Conservation (phyloP, 2,329 filamentous ascomycete species). For the Xylaria sp. region DNA sequence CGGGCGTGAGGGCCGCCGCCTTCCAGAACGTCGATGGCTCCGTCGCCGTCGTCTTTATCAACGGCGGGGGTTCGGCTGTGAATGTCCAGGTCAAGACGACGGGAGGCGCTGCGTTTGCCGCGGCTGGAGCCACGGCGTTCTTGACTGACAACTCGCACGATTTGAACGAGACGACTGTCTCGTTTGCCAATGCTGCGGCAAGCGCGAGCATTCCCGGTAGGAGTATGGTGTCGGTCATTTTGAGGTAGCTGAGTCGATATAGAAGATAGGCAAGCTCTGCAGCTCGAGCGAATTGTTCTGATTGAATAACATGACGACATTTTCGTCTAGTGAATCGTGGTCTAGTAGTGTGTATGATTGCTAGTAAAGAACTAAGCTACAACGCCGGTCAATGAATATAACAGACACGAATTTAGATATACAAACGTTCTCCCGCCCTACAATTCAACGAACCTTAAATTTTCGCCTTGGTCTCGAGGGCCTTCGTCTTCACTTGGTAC, state of each 20-base stretch:
- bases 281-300: not conserved
- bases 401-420: not conserved
- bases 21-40: constrained; percentile 41
- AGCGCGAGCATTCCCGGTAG: constrained; percentile 26
- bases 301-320: not conserved
- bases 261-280: not conserved
- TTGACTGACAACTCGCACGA: constrained; percentile 42
- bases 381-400: not conserved
- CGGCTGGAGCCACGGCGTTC: constrained; percentile 29
- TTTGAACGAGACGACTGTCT: constrained; percentile 32
- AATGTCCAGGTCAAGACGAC: constrained; percentile 28
- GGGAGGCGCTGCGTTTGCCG: constrained; percentile 30
- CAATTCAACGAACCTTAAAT: constrained; percentile 25
- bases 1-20: constrained; percentile 27
- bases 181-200: constrained; percentile 22
- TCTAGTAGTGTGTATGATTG: not conserved
- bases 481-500: constrained; percentile 67
- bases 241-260: constrained; percentile 13
- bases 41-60: constrained; percentile 40
- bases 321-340: not conserved
- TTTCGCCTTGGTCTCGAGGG: constrained; percentile 49
- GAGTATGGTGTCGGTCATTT: constrained; percentile 31
- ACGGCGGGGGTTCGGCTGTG: constrained; percentile 31
- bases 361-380: not conserved
- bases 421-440: not conserved